Percentiles rank a stretch among this genome's conserved stretches.
phyloP scores from a whole-genome alignment of 352 stramenopile species.

The Globisporangium iwayamae region DNA sequence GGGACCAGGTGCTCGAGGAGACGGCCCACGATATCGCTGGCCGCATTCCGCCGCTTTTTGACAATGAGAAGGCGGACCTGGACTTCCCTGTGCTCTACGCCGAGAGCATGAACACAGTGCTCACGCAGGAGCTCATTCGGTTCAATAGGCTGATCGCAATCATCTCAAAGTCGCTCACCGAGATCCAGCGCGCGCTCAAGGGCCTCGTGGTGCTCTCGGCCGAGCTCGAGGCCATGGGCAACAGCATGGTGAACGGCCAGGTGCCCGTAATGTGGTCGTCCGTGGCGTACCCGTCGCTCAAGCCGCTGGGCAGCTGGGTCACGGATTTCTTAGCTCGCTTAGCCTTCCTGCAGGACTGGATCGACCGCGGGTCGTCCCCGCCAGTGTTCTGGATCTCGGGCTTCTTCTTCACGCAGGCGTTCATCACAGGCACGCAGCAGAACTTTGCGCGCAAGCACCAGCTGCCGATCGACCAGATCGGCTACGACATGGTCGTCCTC shows the following conservation, averaged over 20 bases:
- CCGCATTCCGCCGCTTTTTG: slow-evolving; percentile 74
- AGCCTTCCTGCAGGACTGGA: slow-evolving; percentile 79
- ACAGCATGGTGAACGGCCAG: slow-evolving; percentile 91
- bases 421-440: slow-evolving; percentile 92
- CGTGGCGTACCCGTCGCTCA: slow-evolving; percentile 90
- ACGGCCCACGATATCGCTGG: slow-evolving; percentile 85
- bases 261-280: slow-evolving; percentile 82
- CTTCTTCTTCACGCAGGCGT: slow-evolving; percentile 94
- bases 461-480: slow-evolving; percentile 89
- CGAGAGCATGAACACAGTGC: slow-evolving; percentile 89
- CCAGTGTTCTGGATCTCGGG: slow-evolving; percentile 92
- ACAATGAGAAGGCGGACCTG: slow-evolving; percentile 88
- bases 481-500: slow-evolving; percentile 87
- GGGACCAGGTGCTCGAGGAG: slow-evolving; percentile 86
- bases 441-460: slow-evolving; percentile 91
- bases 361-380: slow-evolving; percentile 67
- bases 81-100: slow-evolving; percentile 80
- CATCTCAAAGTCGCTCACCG: slow-evolving; percentile 74
- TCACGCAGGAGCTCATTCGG: slow-evolving; percentile 89
- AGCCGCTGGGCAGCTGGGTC: slow-evolving; percentile 91
- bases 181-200: slow-evolving; percentile 91
- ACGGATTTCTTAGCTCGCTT: slow-evolving; percentile 86
- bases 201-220: slow-evolving; percentile 91
- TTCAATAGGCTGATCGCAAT: slow-evolving; percentile 87
- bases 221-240: slow-evolving; percentile 92